Conservation (phyloP, 2,329 filamentous ascomycete species). For the Cladophialophora chaetospira region DNA sequence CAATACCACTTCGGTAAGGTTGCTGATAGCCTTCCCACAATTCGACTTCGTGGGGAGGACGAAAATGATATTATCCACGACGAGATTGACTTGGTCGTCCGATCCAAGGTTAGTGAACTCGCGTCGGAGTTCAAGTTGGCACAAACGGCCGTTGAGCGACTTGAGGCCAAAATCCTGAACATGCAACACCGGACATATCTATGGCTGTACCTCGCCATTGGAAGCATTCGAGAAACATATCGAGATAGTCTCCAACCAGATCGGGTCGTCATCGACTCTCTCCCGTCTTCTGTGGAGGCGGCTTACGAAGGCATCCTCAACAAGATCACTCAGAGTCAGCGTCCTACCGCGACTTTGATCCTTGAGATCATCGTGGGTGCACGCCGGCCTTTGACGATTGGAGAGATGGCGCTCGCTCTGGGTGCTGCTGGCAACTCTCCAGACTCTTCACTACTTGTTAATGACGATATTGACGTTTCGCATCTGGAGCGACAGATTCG, state of each 20-base stretch:
- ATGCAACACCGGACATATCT: slow-evolving; percentile 37
- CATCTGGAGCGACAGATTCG: slow-evolving; percentile 25
- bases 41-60: slow-evolving; percentile 29
- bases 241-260: slow-evolving; percentile 14
- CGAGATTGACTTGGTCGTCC: slow-evolving; percentile 33
- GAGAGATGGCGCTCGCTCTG: slow-evolving; percentile 34
- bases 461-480: background rate
- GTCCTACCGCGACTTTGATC: slow-evolving; percentile 21
- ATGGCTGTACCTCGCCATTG: slow-evolving; percentile 35
- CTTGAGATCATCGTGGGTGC: slow-evolving; percentile 35
- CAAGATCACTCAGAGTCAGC: slow-evolving; percentile 3
- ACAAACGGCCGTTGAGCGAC: background rate
- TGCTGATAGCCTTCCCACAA: slow-evolving; percentile 6
- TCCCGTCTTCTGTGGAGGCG: slow-evolving; percentile 34
- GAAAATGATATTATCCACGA: slow-evolving; percentile 29
- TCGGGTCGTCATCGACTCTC: slow-evolving; percentile 24
- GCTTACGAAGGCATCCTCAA: slow-evolving; percentile 36
- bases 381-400: slow-evolving; percentile 31
- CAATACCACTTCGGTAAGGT: slow-evolving; percentile 23
- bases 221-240: slow-evolving; percentile 24
- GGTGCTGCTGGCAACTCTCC: slow-evolving; percentile 19
- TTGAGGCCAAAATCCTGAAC: slow-evolving; percentile 25
- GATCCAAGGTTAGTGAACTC: slow-evolving; percentile 21
- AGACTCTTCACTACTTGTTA: background rate
- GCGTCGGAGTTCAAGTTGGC: slow-evolving; percentile 3